Percentiles rank a stretch among this genome's conserved stretches.
These are phyloP conservation scores for Hordeum pubiflorum DNA, from an alignment of 202 grass and related monocot species.

Conservation along the genomic window DNA sequence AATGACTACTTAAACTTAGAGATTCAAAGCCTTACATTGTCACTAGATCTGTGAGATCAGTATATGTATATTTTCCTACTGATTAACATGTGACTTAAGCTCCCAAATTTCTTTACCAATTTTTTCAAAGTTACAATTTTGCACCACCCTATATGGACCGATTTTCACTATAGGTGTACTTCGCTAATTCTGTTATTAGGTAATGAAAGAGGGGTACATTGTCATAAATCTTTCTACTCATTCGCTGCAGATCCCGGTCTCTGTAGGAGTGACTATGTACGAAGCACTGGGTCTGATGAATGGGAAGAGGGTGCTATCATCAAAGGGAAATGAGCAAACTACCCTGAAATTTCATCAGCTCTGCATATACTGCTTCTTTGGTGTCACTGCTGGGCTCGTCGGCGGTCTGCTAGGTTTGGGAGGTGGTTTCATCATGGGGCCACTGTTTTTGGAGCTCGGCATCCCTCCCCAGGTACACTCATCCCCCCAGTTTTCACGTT, in stretches of 20 bases:
- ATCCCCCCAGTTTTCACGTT: neutral
- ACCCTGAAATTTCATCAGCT: conserved; percentile 57
- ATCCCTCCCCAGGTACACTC: conserved; percentile 69
- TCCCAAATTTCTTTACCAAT: neutral
- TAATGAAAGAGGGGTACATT: neutral
- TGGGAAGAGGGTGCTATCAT: conserved; percentile 62
- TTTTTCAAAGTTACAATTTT: neutral
- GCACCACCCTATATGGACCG: neutral
- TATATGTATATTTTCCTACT: neutral
- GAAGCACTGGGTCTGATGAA: conserved; percentile 73
- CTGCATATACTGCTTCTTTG: conserved; percentile 46
- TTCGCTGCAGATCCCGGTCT: conserved; percentile 60
- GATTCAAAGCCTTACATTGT: neutral
- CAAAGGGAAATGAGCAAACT: conserved; percentile 51
- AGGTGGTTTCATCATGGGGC: conserved; percentile 87
- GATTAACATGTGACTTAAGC: neutral
- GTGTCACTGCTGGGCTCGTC: conserved; percentile 51
- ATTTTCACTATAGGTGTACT: neutral
- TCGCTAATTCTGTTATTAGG: neutral
- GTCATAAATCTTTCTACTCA: conserved; percentile 23
- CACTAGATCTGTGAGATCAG: neutral
- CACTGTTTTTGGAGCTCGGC: conserved; percentile 83
- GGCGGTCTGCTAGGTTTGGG: conserved; percentile 82
- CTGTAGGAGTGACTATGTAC: conserved; percentile 60
- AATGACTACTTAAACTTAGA: neutral